Evolutionary conservation across 176 grass and related monocot species (phyloP), one percentile per base, ranked within the genome.

Genomic region (Cymbopogon citratus): DNA sequence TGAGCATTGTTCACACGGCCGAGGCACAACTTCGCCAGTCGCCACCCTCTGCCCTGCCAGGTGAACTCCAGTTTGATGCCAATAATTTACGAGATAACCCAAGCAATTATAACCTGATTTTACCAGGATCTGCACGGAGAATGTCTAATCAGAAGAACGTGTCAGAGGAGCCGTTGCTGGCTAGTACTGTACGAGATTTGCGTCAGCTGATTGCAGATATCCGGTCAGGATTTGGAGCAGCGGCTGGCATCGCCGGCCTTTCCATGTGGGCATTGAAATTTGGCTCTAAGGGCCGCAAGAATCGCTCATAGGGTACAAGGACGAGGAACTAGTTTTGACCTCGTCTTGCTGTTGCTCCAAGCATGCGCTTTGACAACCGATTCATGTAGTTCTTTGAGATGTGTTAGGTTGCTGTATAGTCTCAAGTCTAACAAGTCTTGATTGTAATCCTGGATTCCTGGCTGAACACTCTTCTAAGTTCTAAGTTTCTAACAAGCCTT

Each of bases 171-270:
- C 71, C 85, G 2, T 71, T 60, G 78, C 75, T 88, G 52, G 94
- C 88, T 67, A 91, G 74, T 79, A 83, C 79, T 2, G 85, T 90
- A 62, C 89, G 91, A 67, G 69, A 91, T 56, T 65, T 97, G 45
- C 84, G 87, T 19, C 87, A 91, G 60, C 60, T 90, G 26, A 81
- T 97, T 80, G 54, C 61, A 45, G 90, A 77, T 72, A 81, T 81
- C 12, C 91, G 68, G n/a, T 65, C 81, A 60, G 80, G 68, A 43
- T 94, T 90, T 49, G 85, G 81, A 27, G 28, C 73, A 60, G 80
- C 92, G 69, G 75, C 79, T 40, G 89, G 87, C 24, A 64, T 94
- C 9, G 24, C 64, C 0, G n/a, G 63, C 15, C 63, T 93, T 89
- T 81, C 77, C 71, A 75, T 77, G 44, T 91, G 87, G 91, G 82